Conservation (phyloP, 129 eudicot genomes). For the Cynara cardunculus region DNA sequence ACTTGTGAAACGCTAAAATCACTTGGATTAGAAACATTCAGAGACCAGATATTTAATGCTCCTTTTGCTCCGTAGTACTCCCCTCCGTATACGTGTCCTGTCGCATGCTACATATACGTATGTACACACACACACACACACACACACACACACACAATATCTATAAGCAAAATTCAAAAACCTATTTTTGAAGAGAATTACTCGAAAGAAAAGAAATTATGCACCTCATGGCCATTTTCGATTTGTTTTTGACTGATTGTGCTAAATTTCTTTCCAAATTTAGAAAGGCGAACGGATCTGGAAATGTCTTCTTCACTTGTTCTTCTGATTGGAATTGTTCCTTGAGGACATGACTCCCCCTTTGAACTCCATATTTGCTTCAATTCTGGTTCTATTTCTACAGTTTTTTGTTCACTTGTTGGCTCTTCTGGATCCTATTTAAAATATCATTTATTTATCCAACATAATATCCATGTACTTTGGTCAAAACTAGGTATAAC, state of each 20-base stretch:
- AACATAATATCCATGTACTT: neutral
- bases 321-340: conserved; percentile 24
- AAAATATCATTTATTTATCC: neutral
- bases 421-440: conserved; percentile 9
- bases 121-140: neutral
- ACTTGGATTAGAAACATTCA: neutral
- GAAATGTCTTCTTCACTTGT: conserved; percentile 4
- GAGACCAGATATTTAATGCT: neutral
- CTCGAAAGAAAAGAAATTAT: neutral
- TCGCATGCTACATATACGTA: neutral
- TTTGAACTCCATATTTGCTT: conserved; percentile 17
- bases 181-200: too few species aligned
- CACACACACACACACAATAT: neutral
- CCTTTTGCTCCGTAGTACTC: neutral
- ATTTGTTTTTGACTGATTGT: neutral
- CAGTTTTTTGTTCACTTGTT: neutral
- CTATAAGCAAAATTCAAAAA: neutral
- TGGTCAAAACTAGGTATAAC: neutral
- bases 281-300: neutral
- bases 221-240: conserved; percentile 8
- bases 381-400: neutral
- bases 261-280: neutral
- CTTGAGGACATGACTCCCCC: conserved; percentile 6
- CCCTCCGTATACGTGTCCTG: neutral
- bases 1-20: neutral